A percentile compares a stretch with the other conserved stretches of the same genome.
Evolutionary conservation across 1,284 basidiomycete species (phyloP).

Genomic region (Trichosporon coremiiforme): DNA sequence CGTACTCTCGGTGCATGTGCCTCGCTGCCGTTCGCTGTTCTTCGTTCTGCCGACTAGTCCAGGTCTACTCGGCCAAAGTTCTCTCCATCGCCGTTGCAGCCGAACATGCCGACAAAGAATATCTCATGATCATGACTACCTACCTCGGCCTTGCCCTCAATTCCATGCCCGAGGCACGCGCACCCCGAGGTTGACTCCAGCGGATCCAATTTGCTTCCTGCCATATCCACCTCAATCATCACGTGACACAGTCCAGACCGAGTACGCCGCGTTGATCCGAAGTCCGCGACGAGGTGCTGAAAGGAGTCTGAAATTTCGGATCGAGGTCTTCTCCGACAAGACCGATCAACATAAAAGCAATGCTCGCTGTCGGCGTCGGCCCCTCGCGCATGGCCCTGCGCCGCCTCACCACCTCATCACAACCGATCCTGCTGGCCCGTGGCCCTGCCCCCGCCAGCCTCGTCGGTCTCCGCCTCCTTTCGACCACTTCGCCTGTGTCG

Average conservation of each 20-base stretch:
- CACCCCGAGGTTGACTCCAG: not conserved
- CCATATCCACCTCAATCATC: not conserved
- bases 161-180: not conserved
- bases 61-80: not conserved
- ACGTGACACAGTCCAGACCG: not conserved
- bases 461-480: not conserved
- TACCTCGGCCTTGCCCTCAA: not conserved
- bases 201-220: not conserved
- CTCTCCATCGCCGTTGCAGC: not conserved
- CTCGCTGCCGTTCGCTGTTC: not conserved
- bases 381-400: constrained; percentile 13
- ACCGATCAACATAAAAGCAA: constrained; percentile 1
- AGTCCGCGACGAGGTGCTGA: not conserved
- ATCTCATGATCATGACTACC: no score
- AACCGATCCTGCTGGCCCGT: not conserved
- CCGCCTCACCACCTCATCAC: not conserved
- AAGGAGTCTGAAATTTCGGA: not conserved
- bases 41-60: not conserved
- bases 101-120: not conserved
- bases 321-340: not conserved
- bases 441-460: not conserved
- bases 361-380: constrained; percentile 22
- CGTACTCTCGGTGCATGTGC: not conserved
- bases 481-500: not conserved
- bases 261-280: not conserved